phyloP scores from a whole-genome alignment of 805 yeast species.

The Teunomyces stri region DNA sequence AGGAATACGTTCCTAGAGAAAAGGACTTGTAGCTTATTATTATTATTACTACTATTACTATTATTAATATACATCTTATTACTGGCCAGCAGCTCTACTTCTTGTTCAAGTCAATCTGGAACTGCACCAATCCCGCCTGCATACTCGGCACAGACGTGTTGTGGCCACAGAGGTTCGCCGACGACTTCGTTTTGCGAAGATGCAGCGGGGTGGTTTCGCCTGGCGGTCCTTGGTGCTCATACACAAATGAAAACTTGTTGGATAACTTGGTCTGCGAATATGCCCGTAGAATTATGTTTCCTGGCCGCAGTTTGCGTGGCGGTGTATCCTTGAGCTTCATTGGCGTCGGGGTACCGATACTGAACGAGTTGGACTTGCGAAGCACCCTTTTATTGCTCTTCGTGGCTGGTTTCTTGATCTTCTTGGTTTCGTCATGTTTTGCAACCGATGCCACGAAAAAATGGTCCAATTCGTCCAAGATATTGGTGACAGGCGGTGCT shows the following conservation, averaged over 20 bases:
- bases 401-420: constrained; percentile 6
- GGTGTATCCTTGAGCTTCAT: background rate
- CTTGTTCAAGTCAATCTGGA: constrained; percentile 12
- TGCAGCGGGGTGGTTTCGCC: background rate
- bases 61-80: background rate
- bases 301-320: constrained; percentile 6
- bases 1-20: constrained; percentile 42
- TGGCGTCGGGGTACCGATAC: constrained; percentile 2
- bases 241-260: constrained; percentile 12
- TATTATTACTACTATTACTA: background rate
- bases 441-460: background rate
- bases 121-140: constrained; percentile 15
- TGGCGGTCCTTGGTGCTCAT: constrained; percentile 7
- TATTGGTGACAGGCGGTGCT: background rate
- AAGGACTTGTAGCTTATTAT: constrained; percentile 34
- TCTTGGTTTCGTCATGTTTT: constrained; percentile 4
- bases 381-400: constrained; percentile 12
- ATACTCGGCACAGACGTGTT: constrained; percentile 10
- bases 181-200: background rate
- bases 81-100: too few relatives aligned
- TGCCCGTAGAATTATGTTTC: constrained; percentile 9
- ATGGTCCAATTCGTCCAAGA: background rate
- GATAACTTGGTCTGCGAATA: constrained; percentile 10
- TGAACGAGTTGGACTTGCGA: constrained; percentile 11
- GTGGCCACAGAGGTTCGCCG: background rate